These are phyloP conservation scores for Debaryomyces tyrocola DNA, from an alignment of 805 yeast genomes.

Conservation along the genomic window DNA sequence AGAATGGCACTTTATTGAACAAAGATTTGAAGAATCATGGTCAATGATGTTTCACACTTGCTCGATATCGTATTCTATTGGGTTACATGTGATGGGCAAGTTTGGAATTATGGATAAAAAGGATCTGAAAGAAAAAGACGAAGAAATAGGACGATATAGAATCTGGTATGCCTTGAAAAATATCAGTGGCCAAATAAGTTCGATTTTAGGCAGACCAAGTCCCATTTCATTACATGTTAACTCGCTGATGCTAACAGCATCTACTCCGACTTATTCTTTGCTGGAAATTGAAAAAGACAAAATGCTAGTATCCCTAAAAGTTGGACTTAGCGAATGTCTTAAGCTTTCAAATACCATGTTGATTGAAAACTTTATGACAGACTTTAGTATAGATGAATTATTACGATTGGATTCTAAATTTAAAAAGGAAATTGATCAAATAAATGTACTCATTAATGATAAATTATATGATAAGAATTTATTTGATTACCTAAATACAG, in stretches of 20 bases:
- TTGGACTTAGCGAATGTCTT: conserved; percentile 51
- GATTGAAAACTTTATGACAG: conserved; percentile 51
- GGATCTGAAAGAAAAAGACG: conserved; percentile 28
- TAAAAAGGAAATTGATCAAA: conserved; percentile 39
- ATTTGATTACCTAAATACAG: conserved; percentile 3
- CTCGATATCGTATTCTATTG: conserved; percentile 51
- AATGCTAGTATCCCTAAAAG: conserved; percentile 37
- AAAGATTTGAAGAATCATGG: conserved; percentile 54
- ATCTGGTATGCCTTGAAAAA: conserved; percentile 53
- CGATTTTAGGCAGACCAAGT: conserved; percentile 54
- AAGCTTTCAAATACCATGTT: conserved; percentile 49
- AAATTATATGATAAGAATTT: conserved; percentile 1
- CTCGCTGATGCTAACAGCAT: conserved; percentile 24
- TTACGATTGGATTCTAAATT: conserved; percentile 41
- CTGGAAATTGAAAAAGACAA: conserved; percentile 17
- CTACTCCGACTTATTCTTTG: conserved; percentile 13
- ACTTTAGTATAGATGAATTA: conserved; percentile 41
- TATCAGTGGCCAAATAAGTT: conserved; percentile 48
- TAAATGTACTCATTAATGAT: conserved; percentile 23
- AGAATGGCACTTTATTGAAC: conserved; percentile 50
- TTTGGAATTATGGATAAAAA: conserved; percentile 13
- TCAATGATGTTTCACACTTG: conserved; percentile 49
- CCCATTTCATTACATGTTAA: conserved; percentile 48
- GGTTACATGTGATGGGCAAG: conserved; percentile 47
- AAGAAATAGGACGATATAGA: conserved; percentile 38